These are phyloP conservation scores for Schoenoplectus triqueter DNA, from an alignment of 202 grass and related monocot species.

Conservation along the genomic window DNA sequence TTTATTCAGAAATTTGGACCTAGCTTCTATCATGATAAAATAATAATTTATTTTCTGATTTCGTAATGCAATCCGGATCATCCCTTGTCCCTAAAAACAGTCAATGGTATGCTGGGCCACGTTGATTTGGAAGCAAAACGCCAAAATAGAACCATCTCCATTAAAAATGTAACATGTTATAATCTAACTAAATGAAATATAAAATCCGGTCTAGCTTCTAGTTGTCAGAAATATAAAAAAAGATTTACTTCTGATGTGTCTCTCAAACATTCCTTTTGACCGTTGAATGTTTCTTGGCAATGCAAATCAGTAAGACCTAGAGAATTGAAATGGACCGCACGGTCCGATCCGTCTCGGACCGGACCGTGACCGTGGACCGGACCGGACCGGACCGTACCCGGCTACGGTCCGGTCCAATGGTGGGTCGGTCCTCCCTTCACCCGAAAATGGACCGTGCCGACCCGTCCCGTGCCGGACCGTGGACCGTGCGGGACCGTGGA, in stretches of 20 bases:
- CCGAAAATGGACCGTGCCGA: no score
- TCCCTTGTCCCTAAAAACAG: background rate
- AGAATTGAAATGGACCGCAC: no score
- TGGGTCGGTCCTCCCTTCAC: no score
- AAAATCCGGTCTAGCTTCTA: background rate
- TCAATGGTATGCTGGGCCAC: background rate
- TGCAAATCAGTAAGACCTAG: background rate
- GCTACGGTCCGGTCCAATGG: no score
- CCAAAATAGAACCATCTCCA: background rate
- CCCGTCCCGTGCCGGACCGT: no score
- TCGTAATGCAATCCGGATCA: background rate
- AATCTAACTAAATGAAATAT: background rate
- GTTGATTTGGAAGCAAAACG: background rate
- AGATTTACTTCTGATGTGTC: background rate
- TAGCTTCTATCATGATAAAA: background rate
- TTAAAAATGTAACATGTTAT: background rate
- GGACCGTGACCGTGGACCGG: no score
- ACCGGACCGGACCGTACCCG: no score
- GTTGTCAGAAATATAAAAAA: background rate
- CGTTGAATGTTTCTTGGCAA: background rate
- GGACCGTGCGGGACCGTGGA: no score
- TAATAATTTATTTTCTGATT: background rate
- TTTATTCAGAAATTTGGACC: background rate
- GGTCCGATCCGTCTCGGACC: no score
- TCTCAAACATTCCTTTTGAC: slow-evolving; percentile 32